A percentile compares a stretch with the other conserved stretches of the same genome.
Conservation (phyloP, 352 stramenopile genomes). For the Phytophthora rubi region DNA sequence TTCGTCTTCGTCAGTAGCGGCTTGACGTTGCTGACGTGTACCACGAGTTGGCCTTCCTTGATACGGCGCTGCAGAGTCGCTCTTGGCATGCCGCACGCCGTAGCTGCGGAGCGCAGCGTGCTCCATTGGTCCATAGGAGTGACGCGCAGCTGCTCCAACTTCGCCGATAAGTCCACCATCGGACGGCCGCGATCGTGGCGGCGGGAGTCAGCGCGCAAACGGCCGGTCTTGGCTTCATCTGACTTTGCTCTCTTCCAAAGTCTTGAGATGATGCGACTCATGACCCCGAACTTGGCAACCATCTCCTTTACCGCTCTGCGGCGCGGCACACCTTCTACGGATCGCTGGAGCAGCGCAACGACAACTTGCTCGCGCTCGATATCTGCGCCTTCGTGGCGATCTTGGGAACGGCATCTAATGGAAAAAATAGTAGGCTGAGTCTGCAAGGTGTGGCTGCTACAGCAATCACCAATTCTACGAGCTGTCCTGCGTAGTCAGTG, state of each 20-base stretch:
- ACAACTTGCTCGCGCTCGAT: slow-evolving; percentile 8
- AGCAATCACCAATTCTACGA: no score
- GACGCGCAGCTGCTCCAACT: no score
- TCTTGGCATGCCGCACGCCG: no score
- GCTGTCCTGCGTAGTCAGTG: no score
- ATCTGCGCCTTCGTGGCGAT: neutral
- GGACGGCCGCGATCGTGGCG: slow-evolving; percentile 2
- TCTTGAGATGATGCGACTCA: neutral
- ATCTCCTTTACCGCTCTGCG: slow-evolving; percentile 1
- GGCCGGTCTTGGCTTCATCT: slow-evolving; percentile 3
- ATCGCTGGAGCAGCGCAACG: neutral
- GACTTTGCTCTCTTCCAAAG: slow-evolving; percentile 6
- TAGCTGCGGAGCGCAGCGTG: no score
- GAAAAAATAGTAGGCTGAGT: no score
- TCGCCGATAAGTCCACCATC: slow-evolving; percentile 11
- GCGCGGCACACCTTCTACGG: slow-evolving; percentile 2
- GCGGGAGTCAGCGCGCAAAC: neutral
- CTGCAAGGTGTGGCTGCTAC: no score
- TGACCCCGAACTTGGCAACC: slow-evolving; percentile 2
- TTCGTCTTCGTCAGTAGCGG: no score
- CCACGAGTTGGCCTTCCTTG: no score
- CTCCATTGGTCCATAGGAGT: no score
- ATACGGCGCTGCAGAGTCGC: no score
- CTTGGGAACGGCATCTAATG: neutral
- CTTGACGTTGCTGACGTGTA: no score